phyloP scores from a whole-genome alignment of 352 stramenopile species.

The Thalassiosira delicatula region DNA sequence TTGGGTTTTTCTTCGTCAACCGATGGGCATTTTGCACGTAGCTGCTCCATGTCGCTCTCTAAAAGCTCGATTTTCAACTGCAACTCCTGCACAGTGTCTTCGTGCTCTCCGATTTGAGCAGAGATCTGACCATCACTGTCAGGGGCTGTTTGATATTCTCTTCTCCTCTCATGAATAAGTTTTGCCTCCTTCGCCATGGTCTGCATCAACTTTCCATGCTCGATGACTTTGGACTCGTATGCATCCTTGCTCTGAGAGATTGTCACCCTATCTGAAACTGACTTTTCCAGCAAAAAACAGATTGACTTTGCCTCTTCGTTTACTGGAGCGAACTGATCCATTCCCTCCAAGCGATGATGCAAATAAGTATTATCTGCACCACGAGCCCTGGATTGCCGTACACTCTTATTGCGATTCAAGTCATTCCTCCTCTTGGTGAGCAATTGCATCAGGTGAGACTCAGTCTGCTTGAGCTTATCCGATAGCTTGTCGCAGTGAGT shows the following conservation, averaged over 20 bases:
- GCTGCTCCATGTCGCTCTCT: constrained; percentile 68
- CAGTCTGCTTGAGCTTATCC: constrained; percentile 82
- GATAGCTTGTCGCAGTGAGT: constrained; percentile 72
- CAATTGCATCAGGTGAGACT: constrained; percentile 77
- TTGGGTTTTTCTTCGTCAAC: constrained; percentile 35
- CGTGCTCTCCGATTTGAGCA: constrained; percentile 43
- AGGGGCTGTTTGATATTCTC: constrained; percentile 28
- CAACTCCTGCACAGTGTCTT: constrained; percentile 72
- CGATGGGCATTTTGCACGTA: constrained; percentile 56
- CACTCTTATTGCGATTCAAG: no score
- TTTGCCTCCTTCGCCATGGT: constrained; percentile 73
- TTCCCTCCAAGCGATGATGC: no score
- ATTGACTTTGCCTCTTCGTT: constrained; percentile 72
- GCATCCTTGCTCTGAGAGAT: constrained; percentile 44
- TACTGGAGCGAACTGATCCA: constrained; percentile 48
- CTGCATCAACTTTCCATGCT: constrained; percentile 76
- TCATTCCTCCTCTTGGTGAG: constrained; percentile 65
- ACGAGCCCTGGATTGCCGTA: no score
- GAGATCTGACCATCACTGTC: constrained; percentile 21
- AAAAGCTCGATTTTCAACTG: constrained; percentile 82
- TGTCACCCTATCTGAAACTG: constrained; percentile 74
- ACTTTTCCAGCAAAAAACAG: constrained; percentile 76
- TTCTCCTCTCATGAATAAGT: constrained; percentile 51
- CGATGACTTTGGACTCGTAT: constrained; percentile 71
- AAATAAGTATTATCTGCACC: no score